Base-by-base conservation (phyloP, 306 rosid genomes). In the Hippophae gyantsensis region DNA sequence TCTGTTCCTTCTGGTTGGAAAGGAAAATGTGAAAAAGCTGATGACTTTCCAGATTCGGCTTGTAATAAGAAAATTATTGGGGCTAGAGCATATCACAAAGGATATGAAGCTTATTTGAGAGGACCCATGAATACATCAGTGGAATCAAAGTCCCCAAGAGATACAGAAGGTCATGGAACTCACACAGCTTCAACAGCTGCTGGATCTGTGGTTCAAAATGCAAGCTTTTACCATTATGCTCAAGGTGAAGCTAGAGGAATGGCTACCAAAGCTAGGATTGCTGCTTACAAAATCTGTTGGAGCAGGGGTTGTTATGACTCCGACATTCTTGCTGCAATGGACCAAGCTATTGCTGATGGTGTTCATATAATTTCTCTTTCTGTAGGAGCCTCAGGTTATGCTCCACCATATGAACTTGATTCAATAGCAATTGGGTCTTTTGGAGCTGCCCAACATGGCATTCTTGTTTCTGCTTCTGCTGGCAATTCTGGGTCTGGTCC, bases 271-370 rank as follows among this genome's bases (percentile, higher is more conserved):
- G 96, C 89, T 9, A 74, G 98, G 47, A 85, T 92, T 52, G 92
- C 95, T 1, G 89, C 82, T 1, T 92, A 92, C 61, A 92, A 92
- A 46, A 83, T 92, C 76, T 92, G 98, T 54, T 92, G 96, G 98
- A 4, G 13, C 0, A 13, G 43, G 2, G 93, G 98, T 1, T 92
- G 96, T 51, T 92, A 64, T 42, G 96, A 92, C 23, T 92, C 93
- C 3, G 93, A 92, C 44, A 92, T 92, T 13, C 84, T 85, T n/a
- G 98, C 96, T 26, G 95, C 98, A 13, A 81, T 92, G 89, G 95
- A 92, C 69, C 85, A 85, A 61, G 98, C 98, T 5, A 78, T 92
- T 18, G 52, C 82, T 5, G 93, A 92, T 53, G 96, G 93, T 0
- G 93, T 87, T 12, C 79, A 87, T 56, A 48, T 92, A 2, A 87